Percentiles rank a stretch among this genome's conserved stretches.
Conservation (phyloP, 2,329 filamentous ascomycete species). For the Monilinia fructicola region DNA sequence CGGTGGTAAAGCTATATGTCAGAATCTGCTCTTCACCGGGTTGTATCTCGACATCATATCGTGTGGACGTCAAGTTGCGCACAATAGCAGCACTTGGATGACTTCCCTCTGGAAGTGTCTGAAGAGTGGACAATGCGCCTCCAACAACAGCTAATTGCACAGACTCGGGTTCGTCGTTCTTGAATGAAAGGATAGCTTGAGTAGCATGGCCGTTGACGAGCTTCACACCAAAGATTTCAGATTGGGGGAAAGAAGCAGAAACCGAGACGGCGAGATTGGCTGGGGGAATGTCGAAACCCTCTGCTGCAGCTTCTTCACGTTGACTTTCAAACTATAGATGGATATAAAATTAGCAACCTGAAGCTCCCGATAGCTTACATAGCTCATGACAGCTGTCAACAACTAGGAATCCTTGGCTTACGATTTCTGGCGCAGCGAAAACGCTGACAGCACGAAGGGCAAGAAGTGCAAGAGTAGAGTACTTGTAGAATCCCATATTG, state of each 20-base stretch:
- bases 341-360: conserved; percentile 9
- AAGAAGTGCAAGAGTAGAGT: conserved; percentile 69
- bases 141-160: conserved; percentile 75
- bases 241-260: conserved; percentile 61
- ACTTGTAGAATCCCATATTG: conserved; percentile 72
- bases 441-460: conserved; percentile 67
- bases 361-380: conserved; percentile 19
- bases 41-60: conserved; percentile 71
- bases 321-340: conserved; percentile 25
- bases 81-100: conserved; percentile 58
- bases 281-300: conserved; percentile 32
- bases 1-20: conserved; percentile 81
- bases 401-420: conserved; percentile 45
- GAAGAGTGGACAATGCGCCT: conserved; percentile 66
- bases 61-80: conserved; percentile 79
- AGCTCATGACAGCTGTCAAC: conserved; percentile 18
- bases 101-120: conserved; percentile 51
- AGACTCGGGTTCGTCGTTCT: conserved; percentile 76
- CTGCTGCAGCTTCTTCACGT: conserved; percentile 30
- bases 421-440: conserved; percentile 56
- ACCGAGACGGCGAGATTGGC: conserved; percentile 63
- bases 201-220: conserved; percentile 90
- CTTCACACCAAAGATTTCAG: conserved; percentile 85
- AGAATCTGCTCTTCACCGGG: conserved; percentile 74
- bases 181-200: conserved; percentile 76